Evolutionary conservation across 1,284 basidiomycete genomes (phyloP), one percentile per base, ranked within the genome.

Genomic region (Ganoderma multipileum): DNA sequence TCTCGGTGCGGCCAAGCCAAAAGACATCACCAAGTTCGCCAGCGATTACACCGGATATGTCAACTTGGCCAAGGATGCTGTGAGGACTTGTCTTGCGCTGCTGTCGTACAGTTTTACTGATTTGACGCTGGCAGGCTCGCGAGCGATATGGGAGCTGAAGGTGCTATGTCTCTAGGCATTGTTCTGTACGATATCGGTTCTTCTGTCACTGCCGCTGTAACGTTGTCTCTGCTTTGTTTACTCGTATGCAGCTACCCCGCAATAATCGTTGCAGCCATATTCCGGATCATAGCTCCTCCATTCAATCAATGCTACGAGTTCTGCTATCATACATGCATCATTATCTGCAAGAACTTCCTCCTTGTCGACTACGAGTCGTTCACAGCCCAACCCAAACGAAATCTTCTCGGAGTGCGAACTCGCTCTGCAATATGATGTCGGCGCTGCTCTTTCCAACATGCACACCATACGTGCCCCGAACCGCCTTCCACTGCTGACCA

Each of bases 1-100:
- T 0, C 82, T 98, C 8, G 96, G 96, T 23, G 94, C 95, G 0
- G 90, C 91, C 73, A 97, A 96, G 82, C 94, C 91, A 68, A 93
- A 91, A 75, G 94, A 96, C 69, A 83, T 95, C 59, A 89, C 89
- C 59, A 93, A 91, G 80, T 91, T 90, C 76, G 83, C 87, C 9
- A 92, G 91, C 67, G 89, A 89, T 23, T 90, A 91, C 74, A 79
- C 87, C 54, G 91, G 89, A 65, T 94, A 94, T 79, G 88, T 92
- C 26, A 85, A 90, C 67, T 89, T 91, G 86, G 92, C 87, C 44
- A 90, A 92, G 78, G 92, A 94, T 75, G 79, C 80, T 70, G 84
- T 83, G 67, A 76, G 81, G 74, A 18, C 20, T 42, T n/a, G 33
- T 14, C 1, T 20, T 52, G 7, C 14, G 3, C 55, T 30, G 9